Evolutionary conservation across 2,329 filamentous ascomycete genomes (phyloP), one percentile per base, ranked within the genome.

Genomic region (Exophiala viscosa): DNA sequence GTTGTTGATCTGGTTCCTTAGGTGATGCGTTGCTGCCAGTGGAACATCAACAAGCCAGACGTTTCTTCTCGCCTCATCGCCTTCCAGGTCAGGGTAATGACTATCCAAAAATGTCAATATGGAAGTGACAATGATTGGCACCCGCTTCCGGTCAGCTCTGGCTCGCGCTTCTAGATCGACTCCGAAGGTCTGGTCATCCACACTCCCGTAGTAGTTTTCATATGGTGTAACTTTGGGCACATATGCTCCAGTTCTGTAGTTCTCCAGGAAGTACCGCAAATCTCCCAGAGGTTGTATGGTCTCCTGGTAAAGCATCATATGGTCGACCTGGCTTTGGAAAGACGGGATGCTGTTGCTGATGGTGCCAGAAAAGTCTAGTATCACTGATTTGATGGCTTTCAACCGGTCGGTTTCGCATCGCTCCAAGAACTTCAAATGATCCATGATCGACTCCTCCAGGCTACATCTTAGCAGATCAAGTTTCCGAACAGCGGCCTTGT

Each of bases 241-340:
- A 68, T 95, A 99, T 60, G 86, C 88, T 58, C 93, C 93, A 5
- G 93, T 99, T 58, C 91, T 86, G 73, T 99, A 99, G 68, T 92
- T 99, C 74, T 99, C 93, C 41, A 99, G 79, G 55, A 99, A 80
- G 69, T 97, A 99, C 59, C 93, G 83, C 62, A 99, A 75, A 70
- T 99, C 93, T 35, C 89, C 88, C 43, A 85, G 69, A 5, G 93
- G 93, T 70, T 97, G 93, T n/a, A 99, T 88, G 0, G 93, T 97
- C 76, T 99, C 93, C 70, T 99, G 93, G 74, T 95, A 99, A 42
- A 99, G 80, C 85, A 99, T 90, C 91, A 99, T 96, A 68, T 95
- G 90, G 74, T 99, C 93, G 18, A 99, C 90, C 0, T 91, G 90
- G 54, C 92, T 92, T 72, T 97, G 93, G 57, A 99, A 76, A 66